These are phyloP conservation scores for Porodaedalea pini DNA, from an alignment of 1,284 basidiomycete species.

Conservation along the genomic window DNA sequence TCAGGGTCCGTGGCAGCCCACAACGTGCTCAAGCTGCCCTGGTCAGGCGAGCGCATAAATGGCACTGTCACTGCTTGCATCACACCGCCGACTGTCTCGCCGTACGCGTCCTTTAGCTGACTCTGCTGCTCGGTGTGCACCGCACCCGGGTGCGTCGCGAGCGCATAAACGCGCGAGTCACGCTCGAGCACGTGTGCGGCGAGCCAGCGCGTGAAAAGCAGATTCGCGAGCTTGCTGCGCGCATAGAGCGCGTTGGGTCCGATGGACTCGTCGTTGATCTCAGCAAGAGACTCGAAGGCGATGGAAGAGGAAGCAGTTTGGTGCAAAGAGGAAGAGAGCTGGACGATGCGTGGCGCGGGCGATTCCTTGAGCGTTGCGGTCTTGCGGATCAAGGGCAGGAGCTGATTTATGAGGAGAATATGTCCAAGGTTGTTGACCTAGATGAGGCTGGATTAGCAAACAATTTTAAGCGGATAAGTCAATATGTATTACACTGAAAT, in stretches of 20 bases:
- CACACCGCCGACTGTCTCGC: slow-evolving; percentile 33
- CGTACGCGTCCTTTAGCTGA: slow-evolving; percentile 40
- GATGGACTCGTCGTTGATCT: slow-evolving; percentile 36
- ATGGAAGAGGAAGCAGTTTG: slow-evolving; percentile 33
- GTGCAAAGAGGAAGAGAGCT: slow-evolving; percentile 41
- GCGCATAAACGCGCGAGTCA: slow-evolving; percentile 34
- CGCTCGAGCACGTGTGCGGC: slow-evolving; percentile 37
- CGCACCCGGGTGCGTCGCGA: slow-evolving; percentile 40
- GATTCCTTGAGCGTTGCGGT: slow-evolving; percentile 31
- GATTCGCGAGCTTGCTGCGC: slow-evolving; percentile 42
- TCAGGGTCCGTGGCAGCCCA: slow-evolving; percentile 38
- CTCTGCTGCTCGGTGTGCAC: slow-evolving; percentile 44
- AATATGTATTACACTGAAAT: slow-evolving; percentile 29
- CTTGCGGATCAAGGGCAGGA: slow-evolving; percentile 41
- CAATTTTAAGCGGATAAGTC: slow-evolving; percentile 12
- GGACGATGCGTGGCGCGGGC: slow-evolving; percentile 38
- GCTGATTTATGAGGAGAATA: slow-evolving; percentile 42
- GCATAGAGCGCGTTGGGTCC: slow-evolving; percentile 37
- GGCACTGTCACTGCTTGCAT: slow-evolving; percentile 33
- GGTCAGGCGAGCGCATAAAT: slow-evolving; percentile 36
- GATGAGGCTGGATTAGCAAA: background rate
- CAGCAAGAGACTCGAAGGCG: slow-evolving; percentile 37
- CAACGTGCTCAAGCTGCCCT: slow-evolving; percentile 33
- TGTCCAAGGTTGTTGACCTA: slow-evolving; percentile 39
- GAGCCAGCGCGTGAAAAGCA: slow-evolving; percentile 40